Percentiles rank a stretch among this genome's conserved stretches.
These are phyloP conservation scores for Schoenoplectus tabernaemontani DNA, from an alignment of 202 grass and related monocot species.

Conservation along the genomic window DNA sequence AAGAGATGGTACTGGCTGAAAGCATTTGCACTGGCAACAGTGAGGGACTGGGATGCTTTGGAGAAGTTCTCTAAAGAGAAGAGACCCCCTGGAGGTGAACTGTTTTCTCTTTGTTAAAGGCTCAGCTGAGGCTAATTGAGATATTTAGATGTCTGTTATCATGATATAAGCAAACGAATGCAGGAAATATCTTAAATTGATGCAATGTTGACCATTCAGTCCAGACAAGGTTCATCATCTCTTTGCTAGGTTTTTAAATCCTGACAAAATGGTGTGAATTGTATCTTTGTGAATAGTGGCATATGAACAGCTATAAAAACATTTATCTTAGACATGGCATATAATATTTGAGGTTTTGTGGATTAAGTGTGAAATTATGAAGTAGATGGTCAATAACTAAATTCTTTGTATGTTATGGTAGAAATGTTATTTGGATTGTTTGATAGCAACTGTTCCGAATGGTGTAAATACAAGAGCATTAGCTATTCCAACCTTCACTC, in stretches of 20 bases:
- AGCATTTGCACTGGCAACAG: conserved; percentile 92
- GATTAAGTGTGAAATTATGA: not conserved
- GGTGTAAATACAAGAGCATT: too few relatives aligned
- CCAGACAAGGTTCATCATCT: not conserved
- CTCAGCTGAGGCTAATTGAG: not conserved
- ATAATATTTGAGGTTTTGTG: not conserved
- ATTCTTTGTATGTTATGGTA: too few relatives aligned
- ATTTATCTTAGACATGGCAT: not conserved
- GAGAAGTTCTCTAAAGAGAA: conserved; percentile 88
- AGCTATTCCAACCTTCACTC: too few relatives aligned
- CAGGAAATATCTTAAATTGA: conserved; percentile 6
- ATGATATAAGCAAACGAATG: not conserved
- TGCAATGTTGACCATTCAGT: not conserved
- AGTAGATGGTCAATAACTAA: conserved; percentile 5
- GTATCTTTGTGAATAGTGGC: conserved; percentile 4
- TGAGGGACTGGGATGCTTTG: conserved; percentile 90
- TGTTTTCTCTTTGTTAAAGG: not conserved
- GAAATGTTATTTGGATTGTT: not conserved
- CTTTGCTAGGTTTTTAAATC: not conserved
- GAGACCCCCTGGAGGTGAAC: conserved; percentile 79
- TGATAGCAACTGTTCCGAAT: not conserved
- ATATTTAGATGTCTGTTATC: not conserved
- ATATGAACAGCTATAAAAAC: not conserved
- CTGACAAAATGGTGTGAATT: not conserved
- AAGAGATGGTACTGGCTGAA: conserved; percentile 99